These are phyloP conservation scores for Cladosporium sp. DNA, from an alignment of 2,329 filamentous ascomycete genomes.

Conservation along the genomic window DNA sequence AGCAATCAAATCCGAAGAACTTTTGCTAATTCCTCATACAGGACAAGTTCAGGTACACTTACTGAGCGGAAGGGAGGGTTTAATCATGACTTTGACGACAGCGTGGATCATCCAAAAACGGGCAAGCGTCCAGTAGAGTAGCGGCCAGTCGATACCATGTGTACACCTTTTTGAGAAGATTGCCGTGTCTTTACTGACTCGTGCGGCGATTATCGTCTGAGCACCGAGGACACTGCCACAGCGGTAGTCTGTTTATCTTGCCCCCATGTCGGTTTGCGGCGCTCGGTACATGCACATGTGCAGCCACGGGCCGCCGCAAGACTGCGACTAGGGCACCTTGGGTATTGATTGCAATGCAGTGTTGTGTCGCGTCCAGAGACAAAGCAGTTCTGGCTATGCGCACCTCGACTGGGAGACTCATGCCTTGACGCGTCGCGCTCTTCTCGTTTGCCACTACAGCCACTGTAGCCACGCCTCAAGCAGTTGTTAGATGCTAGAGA, in stretches of 20 bases:
- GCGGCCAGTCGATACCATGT: not conserved
- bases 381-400: not conserved
- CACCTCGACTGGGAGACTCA: no score
- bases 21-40: slow-evolving; percentile 4
- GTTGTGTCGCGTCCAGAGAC: not conserved
- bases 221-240: not conserved
- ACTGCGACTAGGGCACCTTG: not conserved
- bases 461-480: not conserved
- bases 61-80: not conserved
- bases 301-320: slow-evolving; percentile 9
- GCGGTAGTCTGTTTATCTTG: not conserved
- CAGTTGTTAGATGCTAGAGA: not conserved
- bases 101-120: not conserved
- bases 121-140: not conserved
- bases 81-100: not conserved
- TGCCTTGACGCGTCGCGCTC: not conserved
- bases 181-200: not conserved
- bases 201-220: not conserved
- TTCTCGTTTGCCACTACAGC: not conserved
- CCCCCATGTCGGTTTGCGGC: slow-evolving; percentile 7
- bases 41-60: slow-evolving; percentile 27
- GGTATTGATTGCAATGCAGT: not conserved
- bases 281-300: slow-evolving; percentile 5
- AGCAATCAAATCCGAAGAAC: not conserved
- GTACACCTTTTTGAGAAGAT: not conserved